Evolutionary conservation across 257 asterid genomes (phyloP), one percentile per base, ranked within the genome.

Genomic region (Nicotiana attenuata): DNA sequence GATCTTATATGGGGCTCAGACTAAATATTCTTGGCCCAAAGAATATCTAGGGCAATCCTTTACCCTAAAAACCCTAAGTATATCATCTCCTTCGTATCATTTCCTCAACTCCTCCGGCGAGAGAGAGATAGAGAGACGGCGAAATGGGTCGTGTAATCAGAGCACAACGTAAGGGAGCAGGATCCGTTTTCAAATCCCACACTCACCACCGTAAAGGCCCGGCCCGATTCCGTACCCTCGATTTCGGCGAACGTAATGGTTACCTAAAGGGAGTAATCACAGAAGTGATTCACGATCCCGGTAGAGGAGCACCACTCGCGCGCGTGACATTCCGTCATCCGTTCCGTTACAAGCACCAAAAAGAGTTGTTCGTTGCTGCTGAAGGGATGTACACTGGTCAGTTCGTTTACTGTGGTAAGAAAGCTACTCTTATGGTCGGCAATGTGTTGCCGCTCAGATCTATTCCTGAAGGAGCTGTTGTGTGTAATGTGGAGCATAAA

Each of bases 171-270:
- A 85, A 82, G 81, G 88, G 88, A 38, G 88, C 85, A 1, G 85
- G 88, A 1, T 85, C 88, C 33, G 78, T 85, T 7, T 85, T 85
- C 86, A 82, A 79, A 76, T 85, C 85, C 53, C 85, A 85, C 29
- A 85, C 87, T 20, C 85, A 85, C 47, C 85, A 85, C 83, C 55
- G 88, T n/a, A 85, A 85, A 53, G 88, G 88, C 2, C 85, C 85
- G 4, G 85, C 88, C 78, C 56, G 83, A 4, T 85, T 85, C 83
- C 85, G 88, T 19, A 41, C 85, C 0, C 81, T 85, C 17, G 88
- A 85, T 81, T 85, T 82, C 79, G 85, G 88, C 52, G 85, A 85
- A 38, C 83, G 87, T 10, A 85, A 85, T 31, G 87, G 87, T 0
- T 85, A 85, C 68, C 83, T 77, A 24, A 85, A 85, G 76, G 85